Conservation (phyloP, 2,329 filamentous ascomycete species). For the Gliomastix tumulicola region DNA sequence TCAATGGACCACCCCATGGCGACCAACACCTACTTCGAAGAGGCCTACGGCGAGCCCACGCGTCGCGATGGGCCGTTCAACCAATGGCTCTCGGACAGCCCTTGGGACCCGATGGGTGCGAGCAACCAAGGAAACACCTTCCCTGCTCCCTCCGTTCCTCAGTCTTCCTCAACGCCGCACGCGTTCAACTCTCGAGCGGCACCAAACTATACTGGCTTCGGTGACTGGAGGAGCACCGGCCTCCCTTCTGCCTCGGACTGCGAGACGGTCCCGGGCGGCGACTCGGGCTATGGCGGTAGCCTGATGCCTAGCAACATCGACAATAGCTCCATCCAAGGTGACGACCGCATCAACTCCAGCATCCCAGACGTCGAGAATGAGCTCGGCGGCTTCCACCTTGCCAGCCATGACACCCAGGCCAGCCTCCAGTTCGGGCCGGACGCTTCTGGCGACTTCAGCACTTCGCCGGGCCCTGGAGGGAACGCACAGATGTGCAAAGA, state of each 20-base stretch:
- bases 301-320: constrained; percentile 1
- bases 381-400: not conserved
- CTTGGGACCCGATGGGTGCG: too few species aligned
- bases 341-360: not conserved
- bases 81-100: too few species aligned
- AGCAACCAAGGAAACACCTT: too few species aligned
- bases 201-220: too few species aligned
- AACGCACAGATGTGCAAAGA: constrained; percentile 19
- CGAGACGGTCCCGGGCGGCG: constrained; percentile 27
- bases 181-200: too few species aligned
- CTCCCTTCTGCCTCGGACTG: constrained; percentile 30
- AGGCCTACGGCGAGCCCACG: too few species aligned
- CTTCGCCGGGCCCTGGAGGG: too few species aligned
- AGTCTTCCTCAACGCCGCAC: too few species aligned
- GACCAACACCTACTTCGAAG: too few species aligned
- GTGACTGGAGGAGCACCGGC: constrained; percentile 14
- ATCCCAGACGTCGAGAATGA: not conserved
- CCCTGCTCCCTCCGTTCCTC: too few species aligned
- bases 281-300: constrained; percentile 41
- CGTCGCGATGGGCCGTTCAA: too few species aligned
- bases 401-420: not conserved
- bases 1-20: too few species aligned
- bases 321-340: not conserved
- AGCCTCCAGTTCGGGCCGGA: not conserved
- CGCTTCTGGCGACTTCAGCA: not conserved